Evolutionary conservation across 768 basidiomycete species (phyloP), one percentile per base, ranked within the genome.

Genomic region (Flagelloscypha sp.): DNA sequence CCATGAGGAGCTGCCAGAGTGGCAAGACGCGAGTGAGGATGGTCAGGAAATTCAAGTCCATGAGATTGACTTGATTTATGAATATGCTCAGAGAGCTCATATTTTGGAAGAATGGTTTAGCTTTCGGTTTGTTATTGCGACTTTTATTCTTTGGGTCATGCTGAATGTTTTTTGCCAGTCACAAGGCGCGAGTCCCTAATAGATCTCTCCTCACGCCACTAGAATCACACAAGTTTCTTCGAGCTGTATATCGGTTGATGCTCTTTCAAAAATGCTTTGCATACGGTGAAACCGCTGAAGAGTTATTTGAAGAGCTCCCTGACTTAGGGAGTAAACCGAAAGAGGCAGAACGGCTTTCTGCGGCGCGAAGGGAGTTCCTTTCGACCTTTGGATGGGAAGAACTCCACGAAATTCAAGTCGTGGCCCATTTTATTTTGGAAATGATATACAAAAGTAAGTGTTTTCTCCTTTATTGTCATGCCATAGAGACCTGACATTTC

Each of bases 201-300:
- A 44, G 30, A 1, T 52, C 45, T 40, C 27, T 25, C 6, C 43
- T 55, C 12, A 47, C 45, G n/a, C 17, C 43, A 2, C 28, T 32
- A 10, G 53, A 55, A 28, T 55, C 53, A 2, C 40, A 36, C 36
- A 44, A 45, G 22, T 55, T 55, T 23, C 45, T 39, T n/a, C 40
- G 45, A n/a, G 51, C 50, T 1, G 24, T 46, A 8, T 47, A 49
- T 37, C 42, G 47, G 7, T 37, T 48, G 27, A 45, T 48, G 42
- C 42, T 43, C 17, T 43, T 43, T 24, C 37, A 41, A 27, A 34
- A 29, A 4, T 15, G 37, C 11, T 45, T 48, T n/a, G n/a, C n/a
- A n/a, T n/a, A n/a, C n/a, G n/a, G n/a, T n/a, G n/a, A n/a, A n/a
- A n/a, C n/a, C n/a, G n/a, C n/a, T n/a, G n/a, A n/a, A n/a, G n/a